phyloP scores from a whole-genome alignment of 2,329 filamentous ascomycete species.

The Triangularia verruculosa region DNA sequence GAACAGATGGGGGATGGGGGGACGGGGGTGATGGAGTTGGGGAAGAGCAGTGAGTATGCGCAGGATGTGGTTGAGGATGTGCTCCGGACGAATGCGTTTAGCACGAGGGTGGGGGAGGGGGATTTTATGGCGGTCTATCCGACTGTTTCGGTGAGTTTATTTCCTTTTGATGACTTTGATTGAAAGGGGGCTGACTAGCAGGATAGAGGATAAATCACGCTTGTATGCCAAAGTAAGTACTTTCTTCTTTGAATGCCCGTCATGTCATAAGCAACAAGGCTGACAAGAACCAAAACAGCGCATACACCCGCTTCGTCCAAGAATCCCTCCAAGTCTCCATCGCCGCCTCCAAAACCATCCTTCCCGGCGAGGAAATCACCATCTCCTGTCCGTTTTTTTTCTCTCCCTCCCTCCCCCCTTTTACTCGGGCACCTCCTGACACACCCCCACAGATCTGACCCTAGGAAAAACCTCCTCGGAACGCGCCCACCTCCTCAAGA shows the following conservation, averaged over 20 bases:
- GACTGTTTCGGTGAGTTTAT: constrained; percentile 20
- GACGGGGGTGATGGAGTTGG: constrained; percentile 30
- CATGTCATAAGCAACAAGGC: neutral
- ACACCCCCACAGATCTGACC: constrained; percentile 29
- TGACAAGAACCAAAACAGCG: constrained; percentile 20
- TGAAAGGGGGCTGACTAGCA: neutral
- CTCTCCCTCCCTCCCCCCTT: neutral
- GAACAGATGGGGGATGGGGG: constrained; percentile 32
- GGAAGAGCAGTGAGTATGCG: constrained; percentile 30
- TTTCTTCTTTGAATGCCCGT: neutral
- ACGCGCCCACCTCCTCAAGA: constrained; percentile 29
- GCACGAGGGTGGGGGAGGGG: constrained; percentile 27
- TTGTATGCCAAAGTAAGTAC: constrained; percentile 36
- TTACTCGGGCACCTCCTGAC: neutral
- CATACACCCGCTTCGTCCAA: constrained; percentile 33
- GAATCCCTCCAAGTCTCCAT: constrained; percentile 25
- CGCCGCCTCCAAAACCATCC: constrained; percentile 24
- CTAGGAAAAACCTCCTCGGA: constrained; percentile 30
- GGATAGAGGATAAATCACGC: constrained; percentile 34
- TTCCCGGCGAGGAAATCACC: constrained; percentile 29
- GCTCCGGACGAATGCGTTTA: constrained; percentile 36
- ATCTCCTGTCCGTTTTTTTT: constrained; percentile 26
- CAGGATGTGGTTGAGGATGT: constrained; percentile 35
- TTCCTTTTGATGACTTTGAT: neutral
- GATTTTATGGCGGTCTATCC: constrained; percentile 27